Conservation (phyloP, 202 grass and related monocot species). For the Tripidium arundinaceum region DNA sequence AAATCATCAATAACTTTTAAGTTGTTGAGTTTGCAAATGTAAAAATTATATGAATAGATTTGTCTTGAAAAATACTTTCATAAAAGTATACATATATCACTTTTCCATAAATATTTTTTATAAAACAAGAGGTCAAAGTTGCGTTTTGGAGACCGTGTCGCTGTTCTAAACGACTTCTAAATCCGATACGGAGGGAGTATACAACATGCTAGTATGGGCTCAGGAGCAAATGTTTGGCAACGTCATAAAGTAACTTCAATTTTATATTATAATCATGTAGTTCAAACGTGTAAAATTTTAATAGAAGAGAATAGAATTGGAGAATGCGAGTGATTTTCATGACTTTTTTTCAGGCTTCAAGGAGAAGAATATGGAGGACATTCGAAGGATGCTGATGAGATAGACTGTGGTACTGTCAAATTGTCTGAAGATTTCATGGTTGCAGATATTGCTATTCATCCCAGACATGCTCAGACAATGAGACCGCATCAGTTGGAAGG, state of each 20-base stretch:
- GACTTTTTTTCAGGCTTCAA: constrained; percentile 56
- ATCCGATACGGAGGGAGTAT: too few species aligned
- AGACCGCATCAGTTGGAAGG: constrained; percentile 89
- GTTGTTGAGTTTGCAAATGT: too few species aligned
- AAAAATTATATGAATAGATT: too few species aligned
- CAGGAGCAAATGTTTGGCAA: constrained; percentile 3
- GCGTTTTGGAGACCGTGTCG: too few species aligned
- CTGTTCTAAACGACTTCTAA: background rate
- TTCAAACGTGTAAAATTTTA: background rate
- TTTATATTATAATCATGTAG: constrained; percentile 6
- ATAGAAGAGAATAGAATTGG: background rate
- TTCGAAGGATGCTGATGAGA: constrained; percentile 53
- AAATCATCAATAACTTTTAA: background rate
- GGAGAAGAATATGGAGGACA: constrained; percentile 47
- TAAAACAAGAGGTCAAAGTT: too few species aligned
- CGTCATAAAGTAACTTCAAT: background rate
- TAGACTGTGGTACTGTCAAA: constrained; percentile 44
- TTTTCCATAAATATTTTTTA: too few species aligned
- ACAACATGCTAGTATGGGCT: background rate
- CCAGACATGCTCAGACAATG: constrained; percentile 78
- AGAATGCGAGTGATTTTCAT: constrained; percentile 25
- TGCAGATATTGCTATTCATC: constrained; percentile 79
- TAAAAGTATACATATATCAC: too few species aligned
- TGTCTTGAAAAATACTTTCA: too few species aligned
- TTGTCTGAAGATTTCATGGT: constrained; percentile 60